phyloP scores from a whole-genome alignment of 2,329 filamentous ascomycete genomes.

The Colletotrichum sublineola region DNA sequence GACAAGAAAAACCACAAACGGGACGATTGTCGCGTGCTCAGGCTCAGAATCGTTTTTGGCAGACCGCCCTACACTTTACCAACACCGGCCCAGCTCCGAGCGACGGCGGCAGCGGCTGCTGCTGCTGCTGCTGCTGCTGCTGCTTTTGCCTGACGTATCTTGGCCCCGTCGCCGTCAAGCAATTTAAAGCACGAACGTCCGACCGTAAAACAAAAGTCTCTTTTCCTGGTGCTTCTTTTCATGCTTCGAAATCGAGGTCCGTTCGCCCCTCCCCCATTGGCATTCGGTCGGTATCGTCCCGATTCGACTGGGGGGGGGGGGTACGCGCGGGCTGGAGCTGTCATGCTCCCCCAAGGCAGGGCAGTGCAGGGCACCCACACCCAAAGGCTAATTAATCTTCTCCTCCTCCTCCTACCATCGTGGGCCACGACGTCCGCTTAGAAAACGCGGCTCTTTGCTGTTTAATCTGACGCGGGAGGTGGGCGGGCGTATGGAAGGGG shows the following conservation, averaged over 20 bases:
- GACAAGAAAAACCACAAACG: slow-evolving; percentile 11
- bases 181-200: slow-evolving; percentile 4
- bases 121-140: too few species aligned
- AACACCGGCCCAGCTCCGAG: too few species aligned
- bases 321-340: too few species aligned
- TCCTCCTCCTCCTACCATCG: too few species aligned
- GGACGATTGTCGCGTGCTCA: slow-evolving; percentile 38
- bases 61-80: too few species aligned
- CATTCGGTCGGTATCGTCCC: background rate
- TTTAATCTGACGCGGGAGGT: slow-evolving; percentile 2
- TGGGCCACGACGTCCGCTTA: slow-evolving; percentile 15
- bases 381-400: too few species aligned
- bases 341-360: too few species aligned
- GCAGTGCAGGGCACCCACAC: too few species aligned
- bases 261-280: background rate
- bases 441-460: slow-evolving; percentile 31
- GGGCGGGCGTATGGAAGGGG: slow-evolving; percentile 6
- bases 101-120: too few species aligned
- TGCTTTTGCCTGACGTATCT: slow-evolving; percentile 18
- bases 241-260: slow-evolving; percentile 28
- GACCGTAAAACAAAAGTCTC: slow-evolving; percentile 3
- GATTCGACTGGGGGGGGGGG: background rate
- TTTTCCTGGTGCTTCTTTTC: slow-evolving; percentile 3
- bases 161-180: background rate
- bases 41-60: background rate